Conservation (phyloP, 192 early-diverging fungal genomes). For the Coemansia sp. region DNA sequence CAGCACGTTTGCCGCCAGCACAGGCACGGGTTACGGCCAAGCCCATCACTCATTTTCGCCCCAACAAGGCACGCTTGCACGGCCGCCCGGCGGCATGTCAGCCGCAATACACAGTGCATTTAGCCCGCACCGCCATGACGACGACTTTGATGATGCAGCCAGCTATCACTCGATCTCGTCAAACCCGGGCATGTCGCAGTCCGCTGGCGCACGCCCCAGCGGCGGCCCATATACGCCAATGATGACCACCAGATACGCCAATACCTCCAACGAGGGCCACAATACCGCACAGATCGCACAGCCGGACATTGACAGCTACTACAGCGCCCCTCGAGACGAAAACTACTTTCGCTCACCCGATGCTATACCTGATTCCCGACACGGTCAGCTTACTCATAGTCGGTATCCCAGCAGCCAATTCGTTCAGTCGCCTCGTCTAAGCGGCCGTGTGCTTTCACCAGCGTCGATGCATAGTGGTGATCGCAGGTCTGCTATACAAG, state of each 20-base stretch:
- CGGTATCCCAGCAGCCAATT: conserved; percentile 1
- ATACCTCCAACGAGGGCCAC: conserved; percentile 28
- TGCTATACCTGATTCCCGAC: not conserved
- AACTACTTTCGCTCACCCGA: conserved; percentile 16
- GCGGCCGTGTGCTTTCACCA: not conserved
- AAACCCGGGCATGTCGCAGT: conserved; percentile 25
- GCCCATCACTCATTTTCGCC: not conserved
- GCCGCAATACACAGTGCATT: conserved; percentile 15
- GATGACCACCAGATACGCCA: conserved; percentile 31
- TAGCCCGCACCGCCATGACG: conserved; percentile 32
- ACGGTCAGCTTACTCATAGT: not conserved
- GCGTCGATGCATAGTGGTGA: not conserved
- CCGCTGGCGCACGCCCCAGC: conserved; percentile 6
- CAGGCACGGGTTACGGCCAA: not conserved
- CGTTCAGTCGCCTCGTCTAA: not conserved
- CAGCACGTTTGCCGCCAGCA: not conserved
- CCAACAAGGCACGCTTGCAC: not conserved
- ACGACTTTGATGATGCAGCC: conserved; percentile 52
- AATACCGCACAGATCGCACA: conserved; percentile 5
- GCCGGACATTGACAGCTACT: conserved; percentile 31
- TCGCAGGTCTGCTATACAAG: conserved; percentile 10
- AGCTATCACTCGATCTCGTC: conserved; percentile 54
- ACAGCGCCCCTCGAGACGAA: conserved; percentile 27
- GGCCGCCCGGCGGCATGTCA: conserved; percentile 13
- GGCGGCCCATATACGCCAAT: conserved; percentile 20